phyloP scores from a whole-genome alignment of 352 stramenopile species.

The Albugo laibachii region DNA sequence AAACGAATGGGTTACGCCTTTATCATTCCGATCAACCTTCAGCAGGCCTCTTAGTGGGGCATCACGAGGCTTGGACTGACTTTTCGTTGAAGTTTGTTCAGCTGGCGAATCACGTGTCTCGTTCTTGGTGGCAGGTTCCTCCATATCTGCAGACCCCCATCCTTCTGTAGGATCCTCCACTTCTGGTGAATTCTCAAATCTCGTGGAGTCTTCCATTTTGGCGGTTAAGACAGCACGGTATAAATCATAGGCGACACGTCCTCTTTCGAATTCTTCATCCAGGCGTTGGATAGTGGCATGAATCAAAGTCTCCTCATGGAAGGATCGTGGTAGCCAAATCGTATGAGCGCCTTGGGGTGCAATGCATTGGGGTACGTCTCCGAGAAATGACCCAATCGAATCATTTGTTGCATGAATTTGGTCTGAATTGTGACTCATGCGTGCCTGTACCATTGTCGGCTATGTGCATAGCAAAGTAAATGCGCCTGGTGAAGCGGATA shows the following conservation, averaged over 20 bases:
- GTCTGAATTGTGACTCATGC: constrained; percentile 32
- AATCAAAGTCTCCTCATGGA: constrained; percentile 52
- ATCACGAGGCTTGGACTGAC: constrained; percentile 11
- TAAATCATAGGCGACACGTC: constrained; percentile 37
- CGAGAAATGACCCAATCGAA: constrained; percentile 48
- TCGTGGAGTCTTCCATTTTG: constrained; percentile 9
- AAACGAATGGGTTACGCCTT: constrained; percentile 57
- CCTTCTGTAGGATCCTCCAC: background rate
- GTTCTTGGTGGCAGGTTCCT: constrained; percentile 1
- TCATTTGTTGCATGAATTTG: constrained; percentile 64
- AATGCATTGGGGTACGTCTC: constrained; percentile 22
- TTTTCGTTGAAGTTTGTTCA: constrained; percentile 4
- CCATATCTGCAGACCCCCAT: background rate
- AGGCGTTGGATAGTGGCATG: constrained; percentile 48
- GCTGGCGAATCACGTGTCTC: constrained; percentile 1
- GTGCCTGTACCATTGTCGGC: constrained; percentile 40
- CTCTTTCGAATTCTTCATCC: constrained; percentile 59
- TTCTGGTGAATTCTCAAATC: constrained; percentile 3
- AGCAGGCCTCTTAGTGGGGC: constrained; percentile 3
- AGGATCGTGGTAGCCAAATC: constrained; percentile 58
- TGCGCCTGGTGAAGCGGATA: constrained; percentile 42
- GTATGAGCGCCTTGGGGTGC: constrained; percentile 39
- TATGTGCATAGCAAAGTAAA: constrained; percentile 53
- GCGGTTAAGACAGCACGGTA: constrained; percentile 52
- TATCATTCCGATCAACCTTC: constrained; percentile 20